phyloP scores from a whole-genome alignment of 2,329 filamentous ascomycete species.

The Fusarium irregulare region DNA sequence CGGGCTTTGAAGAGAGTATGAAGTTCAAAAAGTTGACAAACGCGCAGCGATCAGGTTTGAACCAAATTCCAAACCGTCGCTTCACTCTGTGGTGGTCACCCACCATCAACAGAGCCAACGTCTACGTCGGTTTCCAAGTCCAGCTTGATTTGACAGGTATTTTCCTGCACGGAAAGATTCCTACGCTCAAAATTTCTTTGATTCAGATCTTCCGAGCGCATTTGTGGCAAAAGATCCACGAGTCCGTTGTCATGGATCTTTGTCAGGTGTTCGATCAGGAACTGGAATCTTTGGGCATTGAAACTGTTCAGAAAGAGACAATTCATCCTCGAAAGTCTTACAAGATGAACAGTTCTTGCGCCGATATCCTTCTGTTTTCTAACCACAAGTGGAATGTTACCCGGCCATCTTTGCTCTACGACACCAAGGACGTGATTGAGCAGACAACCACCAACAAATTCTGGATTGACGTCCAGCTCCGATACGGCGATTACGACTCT shows the following conservation, averaged over 20 bases:
- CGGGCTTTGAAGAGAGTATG: too few species aligned
- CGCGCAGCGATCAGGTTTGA: conserved; percentile 94
- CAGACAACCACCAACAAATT: conserved; percentile 98
- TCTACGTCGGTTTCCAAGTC: conserved; percentile 99
- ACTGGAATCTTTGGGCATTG: conserved; percentile 92
- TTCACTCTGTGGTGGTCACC: conserved; percentile 99
- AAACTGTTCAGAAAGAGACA: conserved; percentile 98
- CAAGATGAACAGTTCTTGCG: conserved; percentile 99
- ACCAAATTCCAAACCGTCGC: conserved; percentile 97
- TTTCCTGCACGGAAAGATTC: conserved; percentile 99
- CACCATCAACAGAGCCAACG: conserved; percentile 94
- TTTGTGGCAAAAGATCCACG: conserved; percentile 99
- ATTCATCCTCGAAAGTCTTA: conserved; percentile 99
- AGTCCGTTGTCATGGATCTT: conserved; percentile 98
- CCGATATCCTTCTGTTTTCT: conserved; percentile 95
- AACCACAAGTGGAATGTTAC: conserved; percentile 99
- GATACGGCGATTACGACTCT: conserved; percentile 98
- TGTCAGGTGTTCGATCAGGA: conserved; percentile 99
- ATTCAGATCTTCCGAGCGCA: conserved; percentile 99
- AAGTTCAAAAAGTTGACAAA: conserved; percentile 99
- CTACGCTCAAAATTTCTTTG: conserved; percentile 95
- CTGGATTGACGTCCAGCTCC: conserved; percentile 96
- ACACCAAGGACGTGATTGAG: conserved; percentile 96
- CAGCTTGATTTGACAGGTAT: conserved; percentile 98
- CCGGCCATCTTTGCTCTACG: conserved; percentile 89